Evolutionary conservation across 2,329 filamentous ascomycete genomes (phyloP).

Genomic region (Arthrobotrys iridis): DNA sequence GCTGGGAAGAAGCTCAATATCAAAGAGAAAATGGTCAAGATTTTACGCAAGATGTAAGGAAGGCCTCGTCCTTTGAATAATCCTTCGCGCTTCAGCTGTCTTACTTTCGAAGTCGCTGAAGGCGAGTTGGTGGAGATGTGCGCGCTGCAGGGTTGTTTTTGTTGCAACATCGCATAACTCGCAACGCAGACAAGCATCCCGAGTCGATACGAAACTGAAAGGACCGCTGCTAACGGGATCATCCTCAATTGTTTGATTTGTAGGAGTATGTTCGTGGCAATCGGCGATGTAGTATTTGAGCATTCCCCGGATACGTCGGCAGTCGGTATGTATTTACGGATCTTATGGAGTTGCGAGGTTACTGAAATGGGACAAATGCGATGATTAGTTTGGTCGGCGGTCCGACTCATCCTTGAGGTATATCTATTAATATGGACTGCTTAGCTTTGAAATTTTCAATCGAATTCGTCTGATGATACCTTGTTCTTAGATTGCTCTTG

Average conservation of each 20-base stretch:
- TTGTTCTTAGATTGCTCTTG: conserved; percentile 18
- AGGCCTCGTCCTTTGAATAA: too few relatives aligned
- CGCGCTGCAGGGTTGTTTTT: neutral
- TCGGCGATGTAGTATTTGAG: conserved; percentile 49
- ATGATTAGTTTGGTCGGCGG: conserved; percentile 42
- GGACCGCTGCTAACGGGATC: neutral
- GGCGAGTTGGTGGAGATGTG: too few relatives aligned
- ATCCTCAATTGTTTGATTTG: neutral
- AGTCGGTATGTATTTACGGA: neutral
- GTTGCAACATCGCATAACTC: neutral
- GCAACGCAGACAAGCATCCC: neutral
- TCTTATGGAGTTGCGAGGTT: neutral
- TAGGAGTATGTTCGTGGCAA: conserved; percentile 33
- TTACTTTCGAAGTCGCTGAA: too few relatives aligned
- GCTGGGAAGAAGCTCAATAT: conserved; percentile 1
- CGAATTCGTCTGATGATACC: too few relatives aligned
- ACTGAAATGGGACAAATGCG: neutral
- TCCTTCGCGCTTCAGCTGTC: too few relatives aligned
- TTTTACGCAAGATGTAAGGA: conserved; percentile 46
- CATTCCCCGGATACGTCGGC: conserved; percentile 45
- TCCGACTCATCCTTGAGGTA: conserved; percentile 48
- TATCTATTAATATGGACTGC: neutral
- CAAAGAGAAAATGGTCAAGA: conserved; percentile 16
- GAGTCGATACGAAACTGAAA: neutral
- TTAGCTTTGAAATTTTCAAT: too few relatives aligned